Base-by-base conservation (phyloP, 139 green algal genomes). In the Bryopsis sp. region DNA sequence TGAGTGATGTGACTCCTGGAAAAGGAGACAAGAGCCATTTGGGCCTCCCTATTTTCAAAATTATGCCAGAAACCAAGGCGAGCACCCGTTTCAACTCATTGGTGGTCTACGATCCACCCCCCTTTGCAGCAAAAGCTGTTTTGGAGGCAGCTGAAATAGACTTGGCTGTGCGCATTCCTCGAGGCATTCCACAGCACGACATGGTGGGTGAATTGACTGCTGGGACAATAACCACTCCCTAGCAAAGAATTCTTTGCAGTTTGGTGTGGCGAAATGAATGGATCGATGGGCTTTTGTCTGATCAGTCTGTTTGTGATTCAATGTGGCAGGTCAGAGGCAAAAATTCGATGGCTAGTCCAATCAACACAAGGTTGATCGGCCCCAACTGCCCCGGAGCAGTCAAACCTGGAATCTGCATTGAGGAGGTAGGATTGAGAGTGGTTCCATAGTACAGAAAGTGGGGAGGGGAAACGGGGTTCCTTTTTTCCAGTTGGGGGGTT, bases 361-460 rank as follows among this genome's bases (percentile, higher is more conserved):
- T 19, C 68, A 90, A 88, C 68, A 97, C 91, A 47, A 76, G 94
- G 2, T 76, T 99, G 2, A 99, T 99, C 68, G 94, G 94, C 0
- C 94, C 94, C 70, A 99, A 99, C 78, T 99, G 94, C 80, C 94
- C 94, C 0, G 94, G 94, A 60, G 95, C 96, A 79, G 96, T 97
- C 84, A 96, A 96, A 82, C 94, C 94, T 28, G 94, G 90, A 2
- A 92, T n/a, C n/a, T n/a, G n/a, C n/a, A n/a, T n/a, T n/a, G n/a
- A n/a, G n/a, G n/a, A n/a, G n/a, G n/a, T n/a, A n/a, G n/a, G n/a
- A n/a, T n/a, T n/a, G n/a, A n/a, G n/a, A n/a, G n/a, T n/a, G n/a
- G n/a, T n/a, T n/a, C n/a, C n/a, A n/a, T n/a, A n/a, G n/a, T n/a
- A n/a, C n/a, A n/a, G n/a, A n/a, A n/a, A n/a, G n/a, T n/a, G n/a